Percentiles rank a stretch among this genome's conserved stretches.
Conservation (phyloP, 225 moss, liverwort and hornwort genomes). For the Rhytidiadelphus loreus region DNA sequence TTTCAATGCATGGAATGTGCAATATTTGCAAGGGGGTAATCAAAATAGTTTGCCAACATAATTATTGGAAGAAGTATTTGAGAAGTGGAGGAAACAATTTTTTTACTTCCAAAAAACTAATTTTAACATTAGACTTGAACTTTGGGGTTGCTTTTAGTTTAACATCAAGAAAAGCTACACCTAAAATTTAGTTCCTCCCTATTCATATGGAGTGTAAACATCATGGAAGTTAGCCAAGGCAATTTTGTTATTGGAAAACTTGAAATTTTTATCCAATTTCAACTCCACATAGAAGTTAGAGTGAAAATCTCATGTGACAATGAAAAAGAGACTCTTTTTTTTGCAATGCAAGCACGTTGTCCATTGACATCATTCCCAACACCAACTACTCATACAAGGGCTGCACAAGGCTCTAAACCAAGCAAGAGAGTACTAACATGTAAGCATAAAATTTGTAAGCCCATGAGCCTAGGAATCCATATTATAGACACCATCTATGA, state of each 20-base stretch:
- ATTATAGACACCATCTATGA: too few relatives aligned
- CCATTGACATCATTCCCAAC: background rate
- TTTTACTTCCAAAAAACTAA: accelerated
- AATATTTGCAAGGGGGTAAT: background rate
- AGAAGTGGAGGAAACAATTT: background rate
- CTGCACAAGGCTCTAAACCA: background rate
- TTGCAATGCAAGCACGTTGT: background rate
- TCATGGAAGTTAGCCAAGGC: background rate
- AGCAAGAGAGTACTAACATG: too few relatives aligned
- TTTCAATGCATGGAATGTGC: accelerated
- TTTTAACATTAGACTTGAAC: background rate
- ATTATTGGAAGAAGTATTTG: background rate
- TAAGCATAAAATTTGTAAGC: too few relatives aligned
- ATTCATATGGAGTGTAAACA: background rate
- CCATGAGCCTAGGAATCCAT: too few relatives aligned
- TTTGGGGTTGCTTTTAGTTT: background rate
- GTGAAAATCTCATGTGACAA: background rate
- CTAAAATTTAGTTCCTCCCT: too few relatives aligned
- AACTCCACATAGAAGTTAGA: background rate
- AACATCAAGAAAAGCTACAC: background rate
- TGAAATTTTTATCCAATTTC: background rate
- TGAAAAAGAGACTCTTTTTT: background rate
- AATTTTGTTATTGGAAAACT: background rate
- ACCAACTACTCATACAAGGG: background rate
- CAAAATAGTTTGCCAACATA: accelerated